These are phyloP conservation scores for Lotus japonicus DNA, from an alignment of 306 rosid species.

Conservation along the genomic window DNA sequence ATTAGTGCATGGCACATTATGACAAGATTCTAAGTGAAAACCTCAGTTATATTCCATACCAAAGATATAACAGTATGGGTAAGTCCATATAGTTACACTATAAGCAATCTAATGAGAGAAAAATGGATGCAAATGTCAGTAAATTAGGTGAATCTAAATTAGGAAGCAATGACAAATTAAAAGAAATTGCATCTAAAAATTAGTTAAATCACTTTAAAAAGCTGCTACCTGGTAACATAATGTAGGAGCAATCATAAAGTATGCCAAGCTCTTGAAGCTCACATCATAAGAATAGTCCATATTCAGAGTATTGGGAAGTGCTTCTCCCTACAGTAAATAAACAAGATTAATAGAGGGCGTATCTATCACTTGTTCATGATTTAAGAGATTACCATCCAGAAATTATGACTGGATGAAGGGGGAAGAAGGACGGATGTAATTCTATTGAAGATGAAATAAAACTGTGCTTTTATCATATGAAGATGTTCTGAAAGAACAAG, in stretches of 20 bases:
- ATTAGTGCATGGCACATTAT: background rate
- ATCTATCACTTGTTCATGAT: slow-evolving; percentile 9
- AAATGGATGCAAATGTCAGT: background rate
- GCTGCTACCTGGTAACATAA: slow-evolving; percentile 86
- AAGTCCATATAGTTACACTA: background rate
- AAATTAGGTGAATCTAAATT: background rate
- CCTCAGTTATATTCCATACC: background rate
- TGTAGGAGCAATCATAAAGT: slow-evolving; percentile 98
- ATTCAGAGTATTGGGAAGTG: slow-evolving; percentile 28
- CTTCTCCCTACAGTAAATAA: slow-evolving; percentile 58
- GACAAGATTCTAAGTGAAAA: background rate
- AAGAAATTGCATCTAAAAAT: background rate
- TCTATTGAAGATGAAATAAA: slow-evolving; percentile 12
- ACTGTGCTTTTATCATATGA: background rate
- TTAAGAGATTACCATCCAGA: slow-evolving; percentile 11
- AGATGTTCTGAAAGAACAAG: background rate
- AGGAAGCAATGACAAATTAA: background rate
- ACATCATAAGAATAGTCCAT: slow-evolving; percentile 42
- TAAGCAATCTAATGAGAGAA: slow-evolving; percentile 15
- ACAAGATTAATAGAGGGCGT: background rate
- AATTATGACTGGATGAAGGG: slow-evolving; percentile 4
- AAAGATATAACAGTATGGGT: background rate
- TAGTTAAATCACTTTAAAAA: slow-evolving; percentile 2
- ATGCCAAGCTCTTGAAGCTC: slow-evolving; percentile 64
- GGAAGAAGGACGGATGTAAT: background rate